Evolutionary conservation across 2,329 filamentous ascomycete species (phyloP), one percentile per base, ranked within the genome.

Genomic region (Aspergillus novofumigatus): DNA sequence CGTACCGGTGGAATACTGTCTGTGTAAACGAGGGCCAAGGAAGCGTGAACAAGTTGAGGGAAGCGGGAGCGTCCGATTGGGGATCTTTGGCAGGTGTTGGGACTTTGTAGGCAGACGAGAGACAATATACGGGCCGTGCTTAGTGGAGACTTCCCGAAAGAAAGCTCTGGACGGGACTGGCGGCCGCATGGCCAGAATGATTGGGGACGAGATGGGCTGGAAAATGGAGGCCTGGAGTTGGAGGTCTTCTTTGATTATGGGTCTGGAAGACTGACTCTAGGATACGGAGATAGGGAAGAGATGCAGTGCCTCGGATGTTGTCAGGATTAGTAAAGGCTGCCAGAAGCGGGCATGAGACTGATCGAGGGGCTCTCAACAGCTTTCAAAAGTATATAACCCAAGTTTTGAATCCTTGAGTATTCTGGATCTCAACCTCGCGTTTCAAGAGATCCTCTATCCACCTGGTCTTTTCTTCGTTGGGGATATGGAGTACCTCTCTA

Each of bases 91-190:
- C 32, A 55, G 26, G n/a, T 49, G 54, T 50, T 56, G 51, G 38
- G 53, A 17, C 57, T 61, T 62, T 42, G 56, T 58, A 55, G 53
- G 21, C 54, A 49, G 53, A 41, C 51, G 32, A 54, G 54, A 57
- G 25, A 35, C 51, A 49, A 57, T 55, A 58, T 51, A 51, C 53
- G 58, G 49, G 54, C 56, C 60, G 59, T 59, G 45, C 29, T 55
- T 41, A 51, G 62, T 63, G 61, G 62, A 51, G 61, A 60, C 59
- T 20, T 54, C 42, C 55, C 59, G 59, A 54, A 54, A 53, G 35
- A 59, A 49, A 44, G 58, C 51, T 54, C 59, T 59, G 48, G 47
- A 57, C 51, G 51, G 49, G 51, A 58, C 32, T 53, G 52, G 55
- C 53, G 52, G 41, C 41, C n/a, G 54, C 61, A 63, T 63, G 50